phyloP scores from a whole-genome alignment of 805 yeast species.

The Brettanomyces naardenensis region DNA sequence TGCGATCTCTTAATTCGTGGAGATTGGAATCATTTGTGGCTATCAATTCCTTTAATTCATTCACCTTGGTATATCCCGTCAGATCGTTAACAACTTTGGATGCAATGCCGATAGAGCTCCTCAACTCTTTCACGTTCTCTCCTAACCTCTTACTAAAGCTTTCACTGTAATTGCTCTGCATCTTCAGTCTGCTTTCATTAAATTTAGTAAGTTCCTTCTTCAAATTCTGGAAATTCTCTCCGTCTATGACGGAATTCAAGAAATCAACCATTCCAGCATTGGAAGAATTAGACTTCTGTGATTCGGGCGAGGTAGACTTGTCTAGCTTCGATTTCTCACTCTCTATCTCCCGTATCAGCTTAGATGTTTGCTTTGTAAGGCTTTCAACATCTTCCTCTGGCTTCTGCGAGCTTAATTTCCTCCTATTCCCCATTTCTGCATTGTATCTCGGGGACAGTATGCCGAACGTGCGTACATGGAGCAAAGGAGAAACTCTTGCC shows the following conservation, averaged over 20 bases:
- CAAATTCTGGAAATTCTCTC: constrained; percentile 26
- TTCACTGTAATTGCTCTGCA: constrained; percentile 18
- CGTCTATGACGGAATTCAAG: constrained; percentile 21
- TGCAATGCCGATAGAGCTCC: constrained; percentile 49
- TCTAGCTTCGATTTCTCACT: neutral
- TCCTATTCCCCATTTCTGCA: no score
- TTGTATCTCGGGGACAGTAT: no score
- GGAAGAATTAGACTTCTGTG: neutral
- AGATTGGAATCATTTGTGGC: constrained; percentile 46
- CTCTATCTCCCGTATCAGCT: neutral
- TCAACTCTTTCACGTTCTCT: constrained; percentile 45
- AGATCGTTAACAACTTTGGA: constrained; percentile 75
- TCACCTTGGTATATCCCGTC: constrained; percentile 85
- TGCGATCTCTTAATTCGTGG: constrained; percentile 36
- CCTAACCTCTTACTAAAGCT: constrained; percentile 37
- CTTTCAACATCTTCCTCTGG: no score
- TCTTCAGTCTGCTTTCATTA: constrained; percentile 16
- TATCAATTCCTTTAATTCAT: constrained; percentile 57
- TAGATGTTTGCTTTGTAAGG: no score
- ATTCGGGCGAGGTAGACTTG: no score
- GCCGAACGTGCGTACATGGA: no score
- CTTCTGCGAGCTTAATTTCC: no score
- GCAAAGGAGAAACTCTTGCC: no score
- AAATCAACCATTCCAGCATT: constrained; percentile 2
- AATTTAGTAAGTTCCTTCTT: constrained; percentile 24